Evolutionary conservation across 371 early-diverging fungal genomes (phyloP), one percentile per base, ranked within the genome.

Genomic region (Mortierella sp.): DNA sequence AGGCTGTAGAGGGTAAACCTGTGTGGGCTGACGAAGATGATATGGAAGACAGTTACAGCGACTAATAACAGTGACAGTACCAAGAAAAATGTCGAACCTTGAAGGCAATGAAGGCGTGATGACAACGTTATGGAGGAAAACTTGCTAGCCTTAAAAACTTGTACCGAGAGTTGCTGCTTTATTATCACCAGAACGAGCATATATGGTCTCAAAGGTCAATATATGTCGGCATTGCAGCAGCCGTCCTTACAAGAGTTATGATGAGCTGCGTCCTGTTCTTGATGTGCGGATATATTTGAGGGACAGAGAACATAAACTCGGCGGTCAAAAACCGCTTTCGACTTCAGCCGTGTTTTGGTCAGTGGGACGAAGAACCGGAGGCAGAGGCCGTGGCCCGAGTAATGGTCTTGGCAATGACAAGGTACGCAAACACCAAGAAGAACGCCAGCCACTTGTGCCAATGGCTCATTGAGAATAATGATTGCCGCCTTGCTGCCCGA

Each of bases 361-460:
- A 69, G 9, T 50, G 42, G 4, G 53, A 11, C 4, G 71, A 54
- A 34, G 66, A 57, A 9, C 9, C 49, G 4, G 61, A 41, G 31
- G 62, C 55, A 28, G 73, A 66, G 3, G 73, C 73, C 7, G 78
- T 57, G 23, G 78, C 78, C n/a, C 78, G 70, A 6, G 65, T 76
- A 14, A 76, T 69, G n/a, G 70, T 76, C 54, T 76, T 76, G 44
- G 78, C 70, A 19, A 66, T 56, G 30, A 85, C 68, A 14, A 86
- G 73, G 48, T 88, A 86, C 7, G 82, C 79, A 78, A 83, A 86
- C 19, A 86, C 83, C 34, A 84, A 80, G 32, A 86, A 71, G 55
- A 86, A 70, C 53, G 85, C 78, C 39, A 85, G 44, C 88, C 86
- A 88, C 50, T 84, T 83, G 65, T 81, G 81, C 82, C 85, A 86